phyloP scores from a whole-genome alignment of 768 basidiomycete species.

The Suillus paluster region DNA sequence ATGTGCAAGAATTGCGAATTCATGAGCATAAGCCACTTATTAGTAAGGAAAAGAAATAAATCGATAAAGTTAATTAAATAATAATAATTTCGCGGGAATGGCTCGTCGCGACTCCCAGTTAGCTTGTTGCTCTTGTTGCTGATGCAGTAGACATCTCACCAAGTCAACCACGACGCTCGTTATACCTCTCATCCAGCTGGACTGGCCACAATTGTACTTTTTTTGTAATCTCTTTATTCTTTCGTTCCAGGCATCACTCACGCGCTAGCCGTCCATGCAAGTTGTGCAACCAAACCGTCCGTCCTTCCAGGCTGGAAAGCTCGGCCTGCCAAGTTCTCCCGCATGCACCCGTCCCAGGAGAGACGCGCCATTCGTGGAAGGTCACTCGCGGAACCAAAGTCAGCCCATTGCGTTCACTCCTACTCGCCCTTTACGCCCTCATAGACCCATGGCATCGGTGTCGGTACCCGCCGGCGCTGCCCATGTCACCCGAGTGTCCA shows the following conservation, averaged over 20 bases:
- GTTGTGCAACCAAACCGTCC: slow-evolving; percentile 12
- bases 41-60: too few species aligned
- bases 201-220: slow-evolving; percentile 16
- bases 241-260: background rate
- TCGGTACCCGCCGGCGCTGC: slow-evolving; percentile 4
- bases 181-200: slow-evolving; percentile 26
- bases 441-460: slow-evolving; percentile 26
- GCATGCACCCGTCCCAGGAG: slow-evolving; percentile 6
- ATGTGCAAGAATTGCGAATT: too few species aligned
- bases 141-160: background rate
- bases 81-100: too few species aligned
- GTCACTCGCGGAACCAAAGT: slow-evolving; percentile 6
- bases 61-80: too few species aligned
- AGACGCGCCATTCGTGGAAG: slow-evolving; percentile 3
- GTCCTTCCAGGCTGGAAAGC: background rate
- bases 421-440: slow-evolving; percentile 26
- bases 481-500: slow-evolving; percentile 1
- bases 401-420: slow-evolving; percentile 4
- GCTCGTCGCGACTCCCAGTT: too few species aligned
- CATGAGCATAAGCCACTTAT: too few species aligned
- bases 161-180: slow-evolving; percentile 5
- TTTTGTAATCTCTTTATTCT: background rate
- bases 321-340: slow-evolving; percentile 23
- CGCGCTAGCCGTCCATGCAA: slow-evolving; percentile 4
- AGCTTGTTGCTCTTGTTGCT: background rate